These are phyloP conservation scores for Silene vulgaris DNA, from an alignment of 179 eudicot species.

Conservation along the genomic window DNA sequence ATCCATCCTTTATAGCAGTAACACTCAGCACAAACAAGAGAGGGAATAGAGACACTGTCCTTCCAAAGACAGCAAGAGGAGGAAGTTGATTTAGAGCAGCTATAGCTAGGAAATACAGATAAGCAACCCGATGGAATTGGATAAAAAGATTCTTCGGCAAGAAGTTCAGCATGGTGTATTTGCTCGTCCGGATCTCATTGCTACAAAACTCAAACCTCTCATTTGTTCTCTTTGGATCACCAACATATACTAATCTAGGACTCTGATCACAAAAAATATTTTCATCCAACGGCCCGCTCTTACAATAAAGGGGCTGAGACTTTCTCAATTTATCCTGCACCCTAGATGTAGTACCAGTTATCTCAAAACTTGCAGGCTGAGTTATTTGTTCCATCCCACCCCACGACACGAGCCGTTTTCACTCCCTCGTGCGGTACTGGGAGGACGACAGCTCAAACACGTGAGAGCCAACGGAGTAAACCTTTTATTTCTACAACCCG, in stretches of 20 bases:
- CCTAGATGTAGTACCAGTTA: slow-evolving; percentile 43
- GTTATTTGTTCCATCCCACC: slow-evolving; percentile 60
- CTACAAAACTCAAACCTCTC: slow-evolving; percentile 66
- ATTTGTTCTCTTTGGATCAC: slow-evolving; percentile 70
- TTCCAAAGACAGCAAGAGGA: slow-evolving; percentile 94
- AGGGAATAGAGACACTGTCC: slow-evolving; percentile 92
- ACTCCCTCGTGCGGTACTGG: slow-evolving; percentile 49
- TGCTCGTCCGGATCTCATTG: slow-evolving; percentile 87
- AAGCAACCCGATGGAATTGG: slow-evolving; percentile 92
- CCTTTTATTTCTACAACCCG: slow-evolving; percentile 26
- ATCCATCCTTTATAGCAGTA: slow-evolving; percentile 94
- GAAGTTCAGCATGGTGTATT: slow-evolving; percentile 71
- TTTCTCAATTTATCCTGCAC: slow-evolving; percentile 41
- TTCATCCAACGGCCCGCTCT: slow-evolving; percentile 70
- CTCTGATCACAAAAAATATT: slow-evolving; percentile 51
- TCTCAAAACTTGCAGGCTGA: slow-evolving; percentile 35
- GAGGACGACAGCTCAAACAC: slow-evolving; percentile 27
- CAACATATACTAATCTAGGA: slow-evolving; percentile 64
- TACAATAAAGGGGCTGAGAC: slow-evolving; percentile 46
- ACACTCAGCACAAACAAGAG: slow-evolving; percentile 85
- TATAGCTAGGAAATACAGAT: slow-evolving; percentile 80
- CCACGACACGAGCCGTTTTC: slow-evolving; percentile 57
- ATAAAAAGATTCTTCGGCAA: slow-evolving; percentile 89
- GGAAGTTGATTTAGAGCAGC: slow-evolving; percentile 97
- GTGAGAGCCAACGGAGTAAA: slow-evolving; percentile 39